These are phyloP conservation scores for Verticillium albo-atrum DNA, from an alignment of 2,329 filamentous ascomycete genomes.

Conservation along the genomic window DNA sequence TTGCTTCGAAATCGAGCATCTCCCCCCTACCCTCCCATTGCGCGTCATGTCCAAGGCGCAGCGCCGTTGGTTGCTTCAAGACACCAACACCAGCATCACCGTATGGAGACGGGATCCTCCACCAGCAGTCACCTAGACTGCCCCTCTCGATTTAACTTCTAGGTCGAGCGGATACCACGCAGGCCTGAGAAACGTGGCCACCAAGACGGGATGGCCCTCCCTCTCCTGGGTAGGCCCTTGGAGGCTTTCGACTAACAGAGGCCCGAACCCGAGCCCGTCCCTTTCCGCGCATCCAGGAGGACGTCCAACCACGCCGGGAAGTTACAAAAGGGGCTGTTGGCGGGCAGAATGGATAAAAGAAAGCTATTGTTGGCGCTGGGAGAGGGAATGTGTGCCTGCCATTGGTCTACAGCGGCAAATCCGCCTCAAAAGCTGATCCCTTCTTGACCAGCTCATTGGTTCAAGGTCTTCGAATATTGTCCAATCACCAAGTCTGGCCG, in stretches of 20 bases:
- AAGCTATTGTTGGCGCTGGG: constrained; percentile 3
- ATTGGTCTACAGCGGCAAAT: neutral
- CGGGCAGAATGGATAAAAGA: neutral
- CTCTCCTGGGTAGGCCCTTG: neutral
- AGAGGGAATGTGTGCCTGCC: constrained; percentile 1
- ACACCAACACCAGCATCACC: neutral
- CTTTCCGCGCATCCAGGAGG: neutral
- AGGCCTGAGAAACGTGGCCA: neutral
- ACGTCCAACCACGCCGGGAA: neutral
- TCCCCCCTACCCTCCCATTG: neutral
- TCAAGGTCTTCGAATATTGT: constrained; percentile 4
- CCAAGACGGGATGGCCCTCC: neutral
- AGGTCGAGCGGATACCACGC: neutral
- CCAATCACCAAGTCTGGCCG: constrained; percentile 10
- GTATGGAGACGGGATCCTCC: neutral
- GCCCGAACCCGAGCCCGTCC: neutral
- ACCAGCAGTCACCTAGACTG: too few species aligned
- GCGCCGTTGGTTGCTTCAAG: neutral
- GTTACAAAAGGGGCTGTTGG: neutral
- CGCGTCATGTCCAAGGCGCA: too few species aligned
- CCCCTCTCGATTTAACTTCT: neutral
- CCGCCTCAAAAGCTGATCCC: constrained; percentile 12
- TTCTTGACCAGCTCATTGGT: constrained; percentile 12
- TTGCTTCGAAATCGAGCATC: neutral
- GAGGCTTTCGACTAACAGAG: neutral